Evolutionary conservation across 305 asterid species (phyloP).

Genomic region (Fraxinus xanthoxyloides): DNA sequence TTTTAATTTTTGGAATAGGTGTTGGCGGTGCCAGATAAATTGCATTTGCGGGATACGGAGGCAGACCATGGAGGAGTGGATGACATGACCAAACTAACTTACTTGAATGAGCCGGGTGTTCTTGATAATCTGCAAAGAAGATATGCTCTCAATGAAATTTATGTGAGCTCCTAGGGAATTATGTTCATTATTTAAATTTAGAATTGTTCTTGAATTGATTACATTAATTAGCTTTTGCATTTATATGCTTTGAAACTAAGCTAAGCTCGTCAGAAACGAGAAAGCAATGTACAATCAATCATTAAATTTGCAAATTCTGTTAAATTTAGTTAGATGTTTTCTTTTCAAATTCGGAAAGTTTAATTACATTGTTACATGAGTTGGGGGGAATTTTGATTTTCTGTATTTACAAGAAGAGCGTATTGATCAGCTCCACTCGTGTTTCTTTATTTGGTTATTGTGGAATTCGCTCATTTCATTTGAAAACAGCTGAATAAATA

Average conservation of each 20-base stretch:
- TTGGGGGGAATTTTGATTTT: not conserved
- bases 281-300: not conserved
- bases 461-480: conserved; percentile 8
- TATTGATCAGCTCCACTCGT: not conserved
- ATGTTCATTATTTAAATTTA: not conserved
- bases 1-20: conserved; percentile 36
- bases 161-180: conserved; percentile 50
- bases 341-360: not conserved
- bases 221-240: not conserved
- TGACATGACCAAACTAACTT: conserved; percentile 94
- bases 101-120: conserved; percentile 94
- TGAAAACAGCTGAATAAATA: not conserved
- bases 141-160: conserved; percentile 86
- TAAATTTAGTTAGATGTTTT: not conserved
- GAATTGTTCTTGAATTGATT: not conserved
- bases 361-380: not conserved
- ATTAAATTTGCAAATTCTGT: not conserved
- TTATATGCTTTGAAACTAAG: not conserved
- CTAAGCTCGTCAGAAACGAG: not conserved
- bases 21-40: conserved; percentile 58
- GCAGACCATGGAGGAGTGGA: conserved; percentile 95
- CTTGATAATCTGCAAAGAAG: conserved; percentile 88
- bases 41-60: conserved; percentile 79
- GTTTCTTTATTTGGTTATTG: not conserved
- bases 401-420: not conserved